Evolutionary conservation across 164 flowering plant species (phyloP).

Genomic region (Magnolia sinica): DNA sequence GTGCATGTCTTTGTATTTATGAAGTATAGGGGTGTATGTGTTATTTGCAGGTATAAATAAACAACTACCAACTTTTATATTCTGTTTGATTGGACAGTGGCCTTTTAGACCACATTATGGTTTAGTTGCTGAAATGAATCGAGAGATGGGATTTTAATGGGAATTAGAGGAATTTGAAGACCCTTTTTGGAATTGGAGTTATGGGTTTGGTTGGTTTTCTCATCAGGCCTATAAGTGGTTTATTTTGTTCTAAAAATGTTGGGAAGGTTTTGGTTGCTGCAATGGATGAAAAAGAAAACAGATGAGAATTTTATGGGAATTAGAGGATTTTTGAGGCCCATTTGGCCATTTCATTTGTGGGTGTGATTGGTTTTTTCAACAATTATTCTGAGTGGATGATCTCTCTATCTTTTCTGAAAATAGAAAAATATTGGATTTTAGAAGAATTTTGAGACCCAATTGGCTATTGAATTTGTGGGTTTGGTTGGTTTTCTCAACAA

Average conservation of each 20-base stretch:
- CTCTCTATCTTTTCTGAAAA: no score
- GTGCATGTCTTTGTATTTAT: neutral
- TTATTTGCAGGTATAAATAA: no score
- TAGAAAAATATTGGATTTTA: no score
- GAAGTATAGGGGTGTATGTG: neutral
- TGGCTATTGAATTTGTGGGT: no score
- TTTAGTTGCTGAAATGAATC: no score
- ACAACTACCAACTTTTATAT: no score
- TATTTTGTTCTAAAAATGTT: neutral
- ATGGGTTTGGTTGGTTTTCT: constrained; percentile 30
- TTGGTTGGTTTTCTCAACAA: constrained; percentile 16
- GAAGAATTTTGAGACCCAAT: no score
- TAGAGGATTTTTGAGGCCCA: no score
- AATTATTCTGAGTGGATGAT: neutral
- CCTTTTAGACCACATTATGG: no score
- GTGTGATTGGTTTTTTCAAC: neutral
- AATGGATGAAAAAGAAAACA: neutral
- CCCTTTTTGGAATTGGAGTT: constrained; percentile 17
- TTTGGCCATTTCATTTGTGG: neutral
- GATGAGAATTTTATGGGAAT: neutral
- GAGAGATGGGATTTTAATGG: no score
- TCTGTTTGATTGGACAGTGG: no score
- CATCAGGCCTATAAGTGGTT: constrained; percentile 11
- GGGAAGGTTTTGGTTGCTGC: neutral
- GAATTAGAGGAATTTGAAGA: constrained; percentile 9